Conservation (phyloP, 2,329 filamentous ascomycete species). For the Spiromastix sp. region DNA sequence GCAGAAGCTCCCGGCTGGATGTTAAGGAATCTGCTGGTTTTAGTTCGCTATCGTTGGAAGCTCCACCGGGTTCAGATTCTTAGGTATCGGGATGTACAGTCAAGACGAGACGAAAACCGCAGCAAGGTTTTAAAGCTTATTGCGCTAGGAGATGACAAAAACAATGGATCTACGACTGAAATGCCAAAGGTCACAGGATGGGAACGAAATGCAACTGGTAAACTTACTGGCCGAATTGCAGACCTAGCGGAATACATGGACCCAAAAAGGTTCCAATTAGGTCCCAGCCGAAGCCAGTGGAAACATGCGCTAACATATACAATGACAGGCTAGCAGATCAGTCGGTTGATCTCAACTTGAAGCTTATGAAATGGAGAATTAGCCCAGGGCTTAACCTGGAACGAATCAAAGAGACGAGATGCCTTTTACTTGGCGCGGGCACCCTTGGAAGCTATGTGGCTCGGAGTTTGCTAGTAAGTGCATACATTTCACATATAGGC, state of each 20-base stretch:
- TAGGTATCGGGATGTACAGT: constrained; percentile 78
- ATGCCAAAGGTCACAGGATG: constrained; percentile 92
- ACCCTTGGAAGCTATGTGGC: constrained; percentile 92
- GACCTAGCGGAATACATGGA: constrained; percentile 93
- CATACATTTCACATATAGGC: not conserved
- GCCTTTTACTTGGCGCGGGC: constrained; percentile 80
- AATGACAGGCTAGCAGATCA: constrained; percentile 63
- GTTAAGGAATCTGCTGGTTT: constrained; percentile 74
- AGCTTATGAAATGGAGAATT: constrained; percentile 98
- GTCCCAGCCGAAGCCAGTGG: not conserved
- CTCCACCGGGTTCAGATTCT: constrained; percentile 70
- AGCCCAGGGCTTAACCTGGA: constrained; percentile 81
- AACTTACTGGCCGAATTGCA: constrained; percentile 65
- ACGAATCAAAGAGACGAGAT: constrained; percentile 78
- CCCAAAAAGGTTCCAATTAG: constrained; percentile 58
- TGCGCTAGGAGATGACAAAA: constrained; percentile 21
- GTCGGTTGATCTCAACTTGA: constrained; percentile 89
- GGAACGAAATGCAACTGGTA: constrained; percentile 74
- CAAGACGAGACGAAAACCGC: constrained; percentile 65
- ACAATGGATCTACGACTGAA: constrained; percentile 7
- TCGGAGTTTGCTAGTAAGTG: constrained; percentile 60
- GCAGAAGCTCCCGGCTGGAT: constrained; percentile 83
- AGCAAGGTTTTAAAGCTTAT: constrained; percentile 64
- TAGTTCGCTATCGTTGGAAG: constrained; percentile 73
- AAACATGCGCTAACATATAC: too few relatives aligned